Percentiles rank a stretch among this genome's conserved stretches.
Evolutionary conservation across 352 stramenopile genomes (phyloP).

Genomic region (Phytophthora sansomeana): DNA sequence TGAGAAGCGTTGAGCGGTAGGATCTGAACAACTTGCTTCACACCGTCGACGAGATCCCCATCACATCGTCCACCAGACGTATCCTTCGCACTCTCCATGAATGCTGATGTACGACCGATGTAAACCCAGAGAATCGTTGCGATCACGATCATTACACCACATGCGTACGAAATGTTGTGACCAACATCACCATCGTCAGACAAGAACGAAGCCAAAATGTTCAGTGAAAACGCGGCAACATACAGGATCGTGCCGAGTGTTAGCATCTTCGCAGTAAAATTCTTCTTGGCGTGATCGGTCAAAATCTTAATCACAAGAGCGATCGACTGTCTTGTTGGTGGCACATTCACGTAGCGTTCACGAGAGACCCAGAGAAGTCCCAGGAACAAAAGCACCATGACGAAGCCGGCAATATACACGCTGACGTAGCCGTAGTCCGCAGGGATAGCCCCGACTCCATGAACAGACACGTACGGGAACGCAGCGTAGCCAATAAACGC

Average conservation of each 20-base stretch:
- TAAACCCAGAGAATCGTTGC: constrained; percentile 51
- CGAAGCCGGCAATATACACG: constrained; percentile 60
- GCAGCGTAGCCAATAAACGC: constrained; percentile 73
- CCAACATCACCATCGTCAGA: constrained; percentile 38
- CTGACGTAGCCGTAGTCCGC: constrained; percentile 79
- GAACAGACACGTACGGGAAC: constrained; percentile 70
- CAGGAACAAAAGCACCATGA: constrained; percentile 47
- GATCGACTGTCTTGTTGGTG: constrained; percentile 42
- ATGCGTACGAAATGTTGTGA: constrained; percentile 52
- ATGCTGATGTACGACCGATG: constrained; percentile 46
- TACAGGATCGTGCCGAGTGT: constrained; percentile 41
- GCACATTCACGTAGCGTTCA: constrained; percentile 55
- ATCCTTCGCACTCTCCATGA: constrained; percentile 48
- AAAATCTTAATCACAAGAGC: constrained; percentile 48
- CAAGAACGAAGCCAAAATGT: constrained; percentile 60
- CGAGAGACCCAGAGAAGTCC: constrained; percentile 39
- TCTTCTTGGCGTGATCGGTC: constrained; percentile 24
- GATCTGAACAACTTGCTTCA: constrained; percentile 57
- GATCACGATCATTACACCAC: constrained; percentile 38
- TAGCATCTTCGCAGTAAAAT: constrained; percentile 35
- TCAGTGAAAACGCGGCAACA: constrained; percentile 46
- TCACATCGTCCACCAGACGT: constrained; percentile 46
- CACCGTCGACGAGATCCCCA: constrained; percentile 43
- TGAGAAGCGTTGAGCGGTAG: constrained; percentile 58
- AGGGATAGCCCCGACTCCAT: constrained; percentile 64